Percentiles rank a stretch among this genome's conserved stretches.
Conservation (phyloP, 257 asterid genomes). For the Cruciata laevipes region DNA sequence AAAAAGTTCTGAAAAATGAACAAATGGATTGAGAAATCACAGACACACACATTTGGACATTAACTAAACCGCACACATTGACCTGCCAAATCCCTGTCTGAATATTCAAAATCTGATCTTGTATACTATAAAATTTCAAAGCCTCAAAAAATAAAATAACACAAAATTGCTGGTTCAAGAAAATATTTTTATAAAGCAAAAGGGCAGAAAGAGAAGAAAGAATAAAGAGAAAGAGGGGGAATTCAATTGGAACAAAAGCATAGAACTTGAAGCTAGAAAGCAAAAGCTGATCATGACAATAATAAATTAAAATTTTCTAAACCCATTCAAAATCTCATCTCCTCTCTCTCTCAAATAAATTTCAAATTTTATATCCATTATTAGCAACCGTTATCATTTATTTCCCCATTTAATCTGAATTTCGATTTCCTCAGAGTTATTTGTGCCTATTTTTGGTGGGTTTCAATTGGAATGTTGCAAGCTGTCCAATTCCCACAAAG, state of each 20-base stretch:
- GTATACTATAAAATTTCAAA: not conserved
- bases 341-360: constrained; percentile 1
- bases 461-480: constrained; percentile 1
- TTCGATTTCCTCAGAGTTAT: not conserved
- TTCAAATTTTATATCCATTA: constrained; percentile 1
- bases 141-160: constrained; percentile 4
- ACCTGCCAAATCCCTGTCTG: constrained; percentile 11
- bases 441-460: constrained; percentile 1
- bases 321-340: constrained; percentile 25
- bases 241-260: not conserved
- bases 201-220: not conserved
- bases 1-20: constrained; percentile 3
- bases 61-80: not conserved
- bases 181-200: no score
- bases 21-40: constrained; percentile 14
- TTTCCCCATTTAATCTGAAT: not conserved
- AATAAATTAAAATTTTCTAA: constrained; percentile 11
- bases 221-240: constrained; percentile 1
- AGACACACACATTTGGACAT: not conserved
- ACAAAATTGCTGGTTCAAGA: not conserved
- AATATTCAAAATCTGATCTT: not conserved
- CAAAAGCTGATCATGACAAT: constrained; percentile 25
- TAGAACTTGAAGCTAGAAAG: no score
- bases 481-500: constrained; percentile 12
- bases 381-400: constrained; percentile 8